Evolutionary conservation across 306 rosid species (phyloP), one percentile per base, ranked within the genome.

Genomic region (Casuarina cunninghamiana): DNA sequence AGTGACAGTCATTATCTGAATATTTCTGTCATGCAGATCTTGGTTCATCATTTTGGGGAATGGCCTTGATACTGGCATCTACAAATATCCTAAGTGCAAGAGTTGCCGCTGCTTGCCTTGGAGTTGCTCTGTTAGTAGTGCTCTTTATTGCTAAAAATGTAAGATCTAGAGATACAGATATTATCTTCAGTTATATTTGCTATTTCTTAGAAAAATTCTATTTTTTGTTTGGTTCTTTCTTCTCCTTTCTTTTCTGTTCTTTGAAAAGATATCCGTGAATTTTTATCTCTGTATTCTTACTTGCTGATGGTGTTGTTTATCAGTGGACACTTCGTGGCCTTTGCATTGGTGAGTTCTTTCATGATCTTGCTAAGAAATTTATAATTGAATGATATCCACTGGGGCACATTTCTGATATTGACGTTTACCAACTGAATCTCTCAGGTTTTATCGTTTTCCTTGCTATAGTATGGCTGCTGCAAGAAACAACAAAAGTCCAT

Each of bases 311-410:
- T 55, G 49, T 80, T 78, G 37, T 72, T 65, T 10, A 37, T 80
- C 86, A 90, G 98, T 94, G 98, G 98, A 94, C 98, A 51, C 97
- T 94, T 78, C 91, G 98, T 69, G 97, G 97, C 81, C 97, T 94
- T 69, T 94, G 95, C 76, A 76, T 94, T 46, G 97, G 98, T 94
- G 53, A 87, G 97, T 73, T 42, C 21, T 76, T 75, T 65, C 75
- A 32, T 44, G 66, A 63, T 83, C 45, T 55, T 81, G 81, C 54
- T 38, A 63, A 44, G 77, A 48, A 41, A 16, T 73, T 12, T 43
- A 21, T 37, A n/a, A 11, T 79, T 73, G 53, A 66, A 55, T 42
- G 58, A 6, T 53, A 63, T 81, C 66, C 8, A 12, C 72, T 39
- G 42, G 55, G 44, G 74, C 54, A 12, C 17, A 42, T 53, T 46